A percentile compares a stretch with the other conserved stretches of the same genome.
Conservation (phyloP, 1,284 basidiomycete genomes). For the Earliella scabrosa region DNA sequence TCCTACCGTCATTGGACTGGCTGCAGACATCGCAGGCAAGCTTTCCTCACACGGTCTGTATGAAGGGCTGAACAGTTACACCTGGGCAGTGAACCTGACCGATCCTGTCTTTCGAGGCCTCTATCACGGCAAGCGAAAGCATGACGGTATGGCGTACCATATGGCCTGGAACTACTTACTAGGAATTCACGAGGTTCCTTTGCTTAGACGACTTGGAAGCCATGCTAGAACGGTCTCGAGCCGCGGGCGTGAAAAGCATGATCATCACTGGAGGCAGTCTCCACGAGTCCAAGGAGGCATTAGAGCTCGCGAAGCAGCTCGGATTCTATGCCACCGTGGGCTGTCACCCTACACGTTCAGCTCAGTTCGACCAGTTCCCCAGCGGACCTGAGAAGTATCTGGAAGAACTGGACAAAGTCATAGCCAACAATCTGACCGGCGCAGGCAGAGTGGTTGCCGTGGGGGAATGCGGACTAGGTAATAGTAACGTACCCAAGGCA, state of each 20-base stretch:
- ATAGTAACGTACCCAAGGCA: not conserved
- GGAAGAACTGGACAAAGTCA: conserved; percentile 58
- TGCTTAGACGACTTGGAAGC: conserved; percentile 68
- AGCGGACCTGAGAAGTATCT: conserved; percentile 73
- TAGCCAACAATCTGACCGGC: conserved; percentile 57
- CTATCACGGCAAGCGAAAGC: conserved; percentile 56
- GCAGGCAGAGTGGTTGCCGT: conserved; percentile 73
- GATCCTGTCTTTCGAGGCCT: conserved; percentile 65
- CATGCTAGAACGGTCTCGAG: conserved; percentile 63
- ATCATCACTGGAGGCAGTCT: conserved; percentile 85
- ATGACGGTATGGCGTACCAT: conserved; percentile 45
- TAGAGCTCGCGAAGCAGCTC: conserved; percentile 64
- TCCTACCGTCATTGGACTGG: not conserved
- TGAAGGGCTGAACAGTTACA: not conserved
- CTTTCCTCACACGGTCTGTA: not conserved
- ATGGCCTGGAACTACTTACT: not conserved
- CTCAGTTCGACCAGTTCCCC: conserved; percentile 69
- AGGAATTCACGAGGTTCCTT: not conserved
- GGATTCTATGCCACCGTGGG: conserved; percentile 80
- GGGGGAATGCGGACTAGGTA: conserved; percentile 88
- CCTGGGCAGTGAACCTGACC: conserved; percentile 57
- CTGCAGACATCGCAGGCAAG: conserved; percentile 46
- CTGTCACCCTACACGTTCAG: conserved; percentile 86
- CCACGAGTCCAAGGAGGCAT: conserved; percentile 64
- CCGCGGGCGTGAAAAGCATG: conserved; percentile 76